Conservation (phyloP, 495 filamentous ascomycete genomes). For the Amorphotheca resinae region DNA sequence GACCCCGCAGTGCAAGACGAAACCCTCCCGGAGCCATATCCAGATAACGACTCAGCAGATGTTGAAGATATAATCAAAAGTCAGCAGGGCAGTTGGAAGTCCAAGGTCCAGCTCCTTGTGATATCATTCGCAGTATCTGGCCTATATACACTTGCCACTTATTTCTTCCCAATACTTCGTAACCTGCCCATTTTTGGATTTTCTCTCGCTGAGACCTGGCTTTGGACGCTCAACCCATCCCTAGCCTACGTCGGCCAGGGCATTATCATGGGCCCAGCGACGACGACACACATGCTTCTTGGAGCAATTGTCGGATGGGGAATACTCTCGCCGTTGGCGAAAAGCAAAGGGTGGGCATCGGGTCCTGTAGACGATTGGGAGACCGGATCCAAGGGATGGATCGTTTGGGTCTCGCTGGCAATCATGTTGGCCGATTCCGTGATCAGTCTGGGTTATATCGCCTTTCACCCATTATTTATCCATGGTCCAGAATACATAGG, state of each 20-base stretch:
- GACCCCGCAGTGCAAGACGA: background rate
- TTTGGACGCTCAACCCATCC: slow-evolving; percentile 94
- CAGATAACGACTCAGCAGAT: slow-evolving; percentile 5
- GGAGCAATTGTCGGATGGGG: slow-evolving; percentile 89
- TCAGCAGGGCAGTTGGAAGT: slow-evolving; percentile 29
- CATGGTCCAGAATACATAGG: slow-evolving; percentile 19
- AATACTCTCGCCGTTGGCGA: slow-evolving; percentile 78
- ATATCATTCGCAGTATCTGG: slow-evolving; percentile 40
- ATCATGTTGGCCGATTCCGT: slow-evolving; percentile 95
- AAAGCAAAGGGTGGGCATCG: slow-evolving; percentile 76
- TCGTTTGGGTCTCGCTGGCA: slow-evolving; percentile 87
- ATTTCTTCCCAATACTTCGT: slow-evolving; percentile 79
- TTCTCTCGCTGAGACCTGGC: slow-evolving; percentile 62
- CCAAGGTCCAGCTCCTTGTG: slow-evolving; percentile 39
- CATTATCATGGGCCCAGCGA: slow-evolving; percentile 83
- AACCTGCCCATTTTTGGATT: slow-evolving; percentile 76
- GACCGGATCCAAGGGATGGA: slow-evolving; percentile 90
- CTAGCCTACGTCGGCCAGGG: slow-evolving; percentile 86
- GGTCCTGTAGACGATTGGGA: slow-evolving; percentile 80
- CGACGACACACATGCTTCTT: slow-evolving; percentile 90
- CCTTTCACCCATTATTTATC: slow-evolving; percentile 45
- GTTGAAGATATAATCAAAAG: slow-evolving; percentile 13
- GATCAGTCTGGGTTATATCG: slow-evolving; percentile 73
- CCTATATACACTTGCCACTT: slow-evolving; percentile 68
- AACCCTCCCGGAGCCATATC: background rate